These are phyloP conservation scores for Pseudomassariella vexata DNA, from an alignment of 2,329 filamentous ascomycete genomes.

Conservation along the genomic window DNA sequence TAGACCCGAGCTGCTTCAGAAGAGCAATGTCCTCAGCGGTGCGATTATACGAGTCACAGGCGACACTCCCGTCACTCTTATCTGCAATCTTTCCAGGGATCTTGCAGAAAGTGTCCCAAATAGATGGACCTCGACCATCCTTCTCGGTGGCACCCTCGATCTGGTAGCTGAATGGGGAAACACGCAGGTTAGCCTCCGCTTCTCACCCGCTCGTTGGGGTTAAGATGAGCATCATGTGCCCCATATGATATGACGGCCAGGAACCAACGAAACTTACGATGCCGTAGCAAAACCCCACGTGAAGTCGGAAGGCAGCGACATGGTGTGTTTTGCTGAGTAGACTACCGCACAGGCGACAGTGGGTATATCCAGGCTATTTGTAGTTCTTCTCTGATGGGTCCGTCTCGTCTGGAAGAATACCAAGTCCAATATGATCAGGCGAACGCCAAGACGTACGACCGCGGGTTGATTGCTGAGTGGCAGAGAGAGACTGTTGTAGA, in stretches of 20 bases:
- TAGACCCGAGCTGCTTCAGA: constrained; percentile 66
- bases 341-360: constrained; percentile 7
- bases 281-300: constrained; percentile 78
- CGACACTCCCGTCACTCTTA: constrained; percentile 66
- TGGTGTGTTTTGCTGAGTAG: constrained; percentile 24
- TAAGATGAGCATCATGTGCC: background rate
- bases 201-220: constrained; percentile 2
- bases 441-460: constrained; percentile 5
- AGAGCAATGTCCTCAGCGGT: constrained; percentile 72
- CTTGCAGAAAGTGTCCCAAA: constrained; percentile 87
- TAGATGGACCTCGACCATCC: constrained; percentile 75
- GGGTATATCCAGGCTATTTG: constrained; percentile 14
- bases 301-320: constrained; percentile 64
- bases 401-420: constrained; percentile 21
- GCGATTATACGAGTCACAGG: constrained; percentile 83
- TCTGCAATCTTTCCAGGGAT: constrained; percentile 79
- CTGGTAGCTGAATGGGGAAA: constrained; percentile 60
- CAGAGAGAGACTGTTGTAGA: constrained; percentile 2
- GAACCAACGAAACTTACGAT: constrained; percentile 41
- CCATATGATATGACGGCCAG: background rate
- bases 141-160: constrained; percentile 72
- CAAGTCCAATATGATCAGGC: constrained; percentile 7
- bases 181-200: constrained; percentile 11
- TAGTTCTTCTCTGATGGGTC: constrained; percentile 12
- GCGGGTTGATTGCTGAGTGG: background rate